These are phyloP conservation scores for Cladosporium sp. DNA, from an alignment of 2,329 filamentous ascomycete genomes.

Conservation along the genomic window DNA sequence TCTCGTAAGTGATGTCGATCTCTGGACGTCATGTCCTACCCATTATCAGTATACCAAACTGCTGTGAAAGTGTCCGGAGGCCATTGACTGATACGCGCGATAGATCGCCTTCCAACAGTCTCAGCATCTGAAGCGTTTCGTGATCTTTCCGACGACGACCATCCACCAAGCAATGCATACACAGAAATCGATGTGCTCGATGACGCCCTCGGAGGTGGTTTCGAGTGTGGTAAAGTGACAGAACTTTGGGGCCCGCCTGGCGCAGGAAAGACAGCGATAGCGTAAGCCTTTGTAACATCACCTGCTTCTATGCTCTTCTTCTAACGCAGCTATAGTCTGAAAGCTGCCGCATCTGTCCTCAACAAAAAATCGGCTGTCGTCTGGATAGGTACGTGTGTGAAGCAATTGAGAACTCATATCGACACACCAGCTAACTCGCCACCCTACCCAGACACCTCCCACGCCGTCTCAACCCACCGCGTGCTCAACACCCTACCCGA, in stretches of 20 bases:
- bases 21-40: not conserved
- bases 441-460: constrained; percentile 15
- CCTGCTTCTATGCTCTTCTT: not conserved
- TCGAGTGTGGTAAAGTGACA: constrained; percentile 74
- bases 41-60: not conserved
- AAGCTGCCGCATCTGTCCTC: constrained; percentile 2
- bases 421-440: not conserved
- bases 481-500: not conserved
- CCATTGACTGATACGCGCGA: not conserved
- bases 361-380: not conserved
- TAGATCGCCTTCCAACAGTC: constrained; percentile 75
- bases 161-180: constrained; percentile 47
- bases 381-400: constrained; percentile 13
- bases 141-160: constrained; percentile 50
- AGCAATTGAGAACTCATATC: not conserved
- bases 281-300: constrained; percentile 41
- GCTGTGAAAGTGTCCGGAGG: not conserved
- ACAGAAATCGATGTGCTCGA: constrained; percentile 54
- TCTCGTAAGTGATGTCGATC: constrained; percentile 37
- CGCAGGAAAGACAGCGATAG: constrained; percentile 79
- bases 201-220: constrained; percentile 53
- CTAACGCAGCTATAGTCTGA: constrained; percentile 11
- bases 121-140: constrained; percentile 72
- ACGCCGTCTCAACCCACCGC: constrained; percentile 6
- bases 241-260: constrained; percentile 89